Percentiles rank a stretch among this genome's conserved stretches.
Evolutionary conservation across 306 rosid species (phyloP).

Genomic region (Quercus robur): DNA sequence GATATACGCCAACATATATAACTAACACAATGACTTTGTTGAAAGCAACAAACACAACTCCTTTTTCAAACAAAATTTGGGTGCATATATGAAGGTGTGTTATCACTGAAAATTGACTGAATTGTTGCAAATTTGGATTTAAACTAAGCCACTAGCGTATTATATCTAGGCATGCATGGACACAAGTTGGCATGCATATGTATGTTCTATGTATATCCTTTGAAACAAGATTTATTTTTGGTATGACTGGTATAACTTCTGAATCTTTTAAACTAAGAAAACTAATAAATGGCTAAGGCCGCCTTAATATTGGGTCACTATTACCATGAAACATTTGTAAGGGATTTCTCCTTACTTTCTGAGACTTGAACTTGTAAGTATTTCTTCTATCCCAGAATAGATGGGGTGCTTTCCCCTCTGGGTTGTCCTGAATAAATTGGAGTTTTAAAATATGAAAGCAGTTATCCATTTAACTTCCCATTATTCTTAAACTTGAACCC

Average conservation of each 20-base stretch:
- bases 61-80: not conserved
- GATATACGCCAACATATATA: not conserved
- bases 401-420: too few species aligned
- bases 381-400: too few species aligned
- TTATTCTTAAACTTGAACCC: too few species aligned
- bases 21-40: not conserved
- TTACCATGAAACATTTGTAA: not conserved
- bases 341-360: not conserved
- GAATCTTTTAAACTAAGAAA: not conserved
- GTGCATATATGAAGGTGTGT: not conserved
- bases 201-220: not conserved
- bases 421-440: too few species aligned
- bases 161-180: not conserved
- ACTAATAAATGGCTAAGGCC: not conserved
- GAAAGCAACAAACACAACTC: not conserved
- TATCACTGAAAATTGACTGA: not conserved
- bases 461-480: too few species aligned
- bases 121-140: not conserved
- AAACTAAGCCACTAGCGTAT: not conserved
- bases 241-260: not conserved
- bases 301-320: not conserved
- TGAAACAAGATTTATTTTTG: not conserved
- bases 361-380: not conserved
- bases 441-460: too few species aligned
- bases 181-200: not conserved